phyloP scores from a whole-genome alignment of 1,139 yeast genomes.

The Lodderomyces oxycetoniae region DNA sequence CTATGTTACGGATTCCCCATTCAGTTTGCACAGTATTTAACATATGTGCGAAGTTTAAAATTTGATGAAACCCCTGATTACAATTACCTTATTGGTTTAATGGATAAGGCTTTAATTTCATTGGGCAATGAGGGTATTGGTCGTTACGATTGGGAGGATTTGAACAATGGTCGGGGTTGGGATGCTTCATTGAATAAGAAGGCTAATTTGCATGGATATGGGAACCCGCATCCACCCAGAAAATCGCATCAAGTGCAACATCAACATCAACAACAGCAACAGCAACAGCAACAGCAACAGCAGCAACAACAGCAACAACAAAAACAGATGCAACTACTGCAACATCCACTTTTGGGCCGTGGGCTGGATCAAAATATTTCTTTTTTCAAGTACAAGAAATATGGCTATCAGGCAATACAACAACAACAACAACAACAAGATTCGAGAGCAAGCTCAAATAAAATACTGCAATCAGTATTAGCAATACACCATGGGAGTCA shows the following conservation, averaged over 20 bases:
- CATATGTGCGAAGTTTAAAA: conserved; percentile 73
- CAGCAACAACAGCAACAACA: conserved; percentile 17
- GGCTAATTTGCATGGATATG: conserved; percentile 89
- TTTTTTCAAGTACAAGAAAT: conserved; percentile 8
- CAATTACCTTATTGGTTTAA: conserved; percentile 71
- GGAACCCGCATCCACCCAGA: conserved; percentile 52
- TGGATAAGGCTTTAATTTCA: conserved; percentile 67
- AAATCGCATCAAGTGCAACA: conserved; percentile 31
- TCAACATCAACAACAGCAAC: conserved; percentile 21
- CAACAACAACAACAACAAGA: conserved; percentile 11
- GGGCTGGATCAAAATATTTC: conserved; percentile 5
- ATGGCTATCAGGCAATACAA: conserved; percentile 28
- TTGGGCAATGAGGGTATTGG: conserved; percentile 77
- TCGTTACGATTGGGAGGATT: conserved; percentile 90
- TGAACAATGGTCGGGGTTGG: conserved; percentile 92
- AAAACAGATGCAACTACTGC: conserved; percentile 16
- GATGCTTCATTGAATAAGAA: conserved; percentile 76
- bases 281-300: conserved; percentile 21
- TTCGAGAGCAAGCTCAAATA: not conserved
- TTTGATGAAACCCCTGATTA: conserved; percentile 96
- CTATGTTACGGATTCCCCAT: conserved; percentile 79
- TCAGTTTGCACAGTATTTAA: conserved; percentile 83
- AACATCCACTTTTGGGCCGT: conserved; percentile 13
- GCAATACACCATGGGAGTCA: not conserved
- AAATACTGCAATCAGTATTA: conserved; percentile 6